Evolutionary conservation across 2,329 filamentous ascomycete species (phyloP).

Genomic region (Ceratocystiopsis sp.): DNA sequence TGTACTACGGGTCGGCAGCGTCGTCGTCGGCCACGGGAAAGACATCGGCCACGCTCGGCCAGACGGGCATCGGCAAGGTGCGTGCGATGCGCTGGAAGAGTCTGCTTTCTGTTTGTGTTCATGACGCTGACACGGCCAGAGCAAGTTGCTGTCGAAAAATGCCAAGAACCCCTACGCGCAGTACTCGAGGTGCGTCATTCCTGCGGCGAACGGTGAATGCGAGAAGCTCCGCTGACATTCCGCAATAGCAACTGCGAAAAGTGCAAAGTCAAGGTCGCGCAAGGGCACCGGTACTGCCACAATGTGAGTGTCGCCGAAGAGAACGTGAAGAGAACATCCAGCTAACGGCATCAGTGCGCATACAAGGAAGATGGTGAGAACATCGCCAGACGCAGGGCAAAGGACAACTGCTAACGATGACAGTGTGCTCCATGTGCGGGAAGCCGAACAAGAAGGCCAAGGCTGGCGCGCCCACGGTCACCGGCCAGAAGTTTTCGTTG

Average conservation of each 20-base stretch:
- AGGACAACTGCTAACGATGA: too few species aligned
- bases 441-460: constrained; percentile 37
- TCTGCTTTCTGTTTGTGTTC: background rate
- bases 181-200: constrained; percentile 28
- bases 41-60: constrained; percentile 36
- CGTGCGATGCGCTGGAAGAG: background rate
- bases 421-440: constrained; percentile 47
- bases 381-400: too few species aligned
- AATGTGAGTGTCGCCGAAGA: constrained; percentile 3
- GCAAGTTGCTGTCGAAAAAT: constrained; percentile 45
- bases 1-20: constrained; percentile 44
- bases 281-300: constrained; percentile 43
- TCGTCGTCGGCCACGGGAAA: constrained; percentile 23
- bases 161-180: constrained; percentile 50
- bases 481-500: constrained; percentile 44
- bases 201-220: too few species aligned
- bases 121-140: constrained; percentile 20
- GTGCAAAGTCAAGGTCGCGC: constrained; percentile 47
- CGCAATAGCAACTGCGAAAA: constrained; percentile 31
- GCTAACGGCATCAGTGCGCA: constrained; percentile 24
- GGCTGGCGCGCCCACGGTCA: constrained; percentile 32
- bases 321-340: background rate
- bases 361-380: constrained; percentile 41
- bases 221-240: background rate
- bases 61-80: constrained; percentile 43